Evolutionary conservation across 2,329 filamentous ascomycete genomes (phyloP).

Genomic region (Paecilomyces formosus): DNA sequence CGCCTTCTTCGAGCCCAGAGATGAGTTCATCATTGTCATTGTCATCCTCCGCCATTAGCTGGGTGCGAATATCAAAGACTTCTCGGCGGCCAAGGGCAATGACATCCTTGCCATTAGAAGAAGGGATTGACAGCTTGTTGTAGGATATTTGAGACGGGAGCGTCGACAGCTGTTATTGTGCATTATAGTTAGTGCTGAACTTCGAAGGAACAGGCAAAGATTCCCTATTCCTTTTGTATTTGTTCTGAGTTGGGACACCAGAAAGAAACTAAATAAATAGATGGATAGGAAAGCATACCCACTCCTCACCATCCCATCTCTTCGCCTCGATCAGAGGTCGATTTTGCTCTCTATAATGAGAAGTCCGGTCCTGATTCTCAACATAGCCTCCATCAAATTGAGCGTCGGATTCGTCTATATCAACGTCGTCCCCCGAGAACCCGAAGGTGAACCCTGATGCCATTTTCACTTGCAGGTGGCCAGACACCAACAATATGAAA

Average conservation of each 20-base stretch:
- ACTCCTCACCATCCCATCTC: slow-evolving; percentile 38
- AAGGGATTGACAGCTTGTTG: slow-evolving; percentile 41
- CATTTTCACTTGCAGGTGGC: slow-evolving; percentile 10
- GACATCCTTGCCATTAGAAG: slow-evolving; percentile 4
- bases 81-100: slow-evolving; percentile 48
- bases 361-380: not conserved
- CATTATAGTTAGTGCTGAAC: not conserved
- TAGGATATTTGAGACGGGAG: slow-evolving; percentile 56
- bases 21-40: slow-evolving; percentile 38
- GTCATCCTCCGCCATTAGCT: slow-evolving; percentile 54
- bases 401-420: slow-evolving; percentile 34
- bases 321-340: slow-evolving; percentile 22
- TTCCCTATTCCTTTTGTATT: too few relatives aligned
- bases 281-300: slow-evolving; percentile 33
- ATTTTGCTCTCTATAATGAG: not conserved
- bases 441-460: slow-evolving; percentile 47
- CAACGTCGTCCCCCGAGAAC: slow-evolving; percentile 54
- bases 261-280: not conserved
- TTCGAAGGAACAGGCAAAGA: not conserved
- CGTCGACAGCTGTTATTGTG: slow-evolving; percentile 37
- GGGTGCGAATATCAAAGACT: slow-evolving; percentile 56
- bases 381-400: slow-evolving; percentile 7
- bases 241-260: too few relatives aligned
- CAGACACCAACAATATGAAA: not conserved
- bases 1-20: slow-evolving; percentile 45